Evolutionary conservation across 192 early-diverging fungal genomes (phyloP).

Genomic region (Backusella sp.): DNA sequence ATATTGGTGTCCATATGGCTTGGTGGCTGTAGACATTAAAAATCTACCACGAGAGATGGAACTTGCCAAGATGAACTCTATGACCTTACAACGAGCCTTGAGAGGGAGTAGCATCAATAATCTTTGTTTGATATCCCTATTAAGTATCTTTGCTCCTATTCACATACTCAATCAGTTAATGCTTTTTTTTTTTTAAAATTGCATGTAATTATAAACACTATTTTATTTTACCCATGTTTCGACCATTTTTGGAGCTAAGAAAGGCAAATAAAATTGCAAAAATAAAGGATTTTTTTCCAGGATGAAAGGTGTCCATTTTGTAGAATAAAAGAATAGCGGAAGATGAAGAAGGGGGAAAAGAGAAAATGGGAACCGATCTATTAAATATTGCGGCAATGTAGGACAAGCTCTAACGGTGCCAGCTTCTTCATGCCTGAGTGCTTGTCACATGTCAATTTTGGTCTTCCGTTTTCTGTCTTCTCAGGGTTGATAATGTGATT

Average conservation of each 20-base stretch:
- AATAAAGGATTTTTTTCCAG: neutral
- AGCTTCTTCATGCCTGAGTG: neutral
- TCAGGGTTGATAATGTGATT: neutral
- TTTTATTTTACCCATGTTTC: neutral
- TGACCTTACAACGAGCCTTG: neutral
- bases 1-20: neutral
- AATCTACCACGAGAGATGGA: neutral
- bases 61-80: neutral
- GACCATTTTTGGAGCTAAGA: conserved; percentile 2
- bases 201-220: neutral
- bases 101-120: neutral
- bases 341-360: neutral
- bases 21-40: neutral
- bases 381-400: neutral
- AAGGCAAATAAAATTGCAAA: conserved; percentile 1
- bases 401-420: neutral
- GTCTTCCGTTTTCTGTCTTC: neutral
- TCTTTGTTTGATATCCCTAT: neutral
- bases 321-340: neutral
- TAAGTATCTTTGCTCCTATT: neutral
- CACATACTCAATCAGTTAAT: neutral
- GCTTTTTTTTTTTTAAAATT: neutral
- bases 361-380: neutral
- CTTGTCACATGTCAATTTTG: neutral
- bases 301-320: neutral